Conservation (phyloP, 441 rosid species). For the Manihot esculenta region DNA sequence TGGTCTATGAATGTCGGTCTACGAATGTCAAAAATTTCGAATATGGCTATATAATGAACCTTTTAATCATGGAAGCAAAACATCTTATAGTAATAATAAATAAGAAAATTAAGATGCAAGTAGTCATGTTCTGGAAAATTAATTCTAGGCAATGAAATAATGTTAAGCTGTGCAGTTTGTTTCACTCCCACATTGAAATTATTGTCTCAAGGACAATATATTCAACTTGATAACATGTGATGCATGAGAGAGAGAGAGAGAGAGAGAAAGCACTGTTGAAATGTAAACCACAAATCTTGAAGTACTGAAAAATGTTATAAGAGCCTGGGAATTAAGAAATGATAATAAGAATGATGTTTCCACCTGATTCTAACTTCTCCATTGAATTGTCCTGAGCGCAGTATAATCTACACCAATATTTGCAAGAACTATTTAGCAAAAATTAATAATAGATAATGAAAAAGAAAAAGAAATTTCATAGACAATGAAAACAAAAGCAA, state of each 20-base stretch:
- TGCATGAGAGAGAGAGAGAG: not conserved
- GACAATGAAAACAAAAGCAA: not conserved
- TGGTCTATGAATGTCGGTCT: too few species aligned
- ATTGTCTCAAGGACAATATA: not conserved
- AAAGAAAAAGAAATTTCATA: not conserved
- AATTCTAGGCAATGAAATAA: not conserved
- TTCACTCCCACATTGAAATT: not conserved
- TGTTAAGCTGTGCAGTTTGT: not conserved
- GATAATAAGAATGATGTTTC: slow-evolving; percentile 16
- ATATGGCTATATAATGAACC: not conserved
- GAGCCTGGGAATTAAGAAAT: not conserved
- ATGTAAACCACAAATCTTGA: not conserved
- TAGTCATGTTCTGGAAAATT: not conserved
- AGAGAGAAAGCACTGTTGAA: not conserved
- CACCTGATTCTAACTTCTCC: slow-evolving; percentile 92
- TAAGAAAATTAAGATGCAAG: not conserved
- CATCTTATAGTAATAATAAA: not conserved
- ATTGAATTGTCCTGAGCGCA: slow-evolving; percentile 69
- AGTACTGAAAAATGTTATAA: not conserved
- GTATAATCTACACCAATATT: slow-evolving; percentile 53
- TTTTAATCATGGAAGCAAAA: not conserved
- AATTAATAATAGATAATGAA: slow-evolving; percentile 2
- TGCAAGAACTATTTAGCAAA: slow-evolving; percentile 22
- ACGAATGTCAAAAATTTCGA: too few species aligned
- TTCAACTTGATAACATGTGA: not conserved